These are phyloP conservation scores for Saccharomycopsis fermentans DNA, from an alignment of 805 yeast genomes.

Conservation along the genomic window DNA sequence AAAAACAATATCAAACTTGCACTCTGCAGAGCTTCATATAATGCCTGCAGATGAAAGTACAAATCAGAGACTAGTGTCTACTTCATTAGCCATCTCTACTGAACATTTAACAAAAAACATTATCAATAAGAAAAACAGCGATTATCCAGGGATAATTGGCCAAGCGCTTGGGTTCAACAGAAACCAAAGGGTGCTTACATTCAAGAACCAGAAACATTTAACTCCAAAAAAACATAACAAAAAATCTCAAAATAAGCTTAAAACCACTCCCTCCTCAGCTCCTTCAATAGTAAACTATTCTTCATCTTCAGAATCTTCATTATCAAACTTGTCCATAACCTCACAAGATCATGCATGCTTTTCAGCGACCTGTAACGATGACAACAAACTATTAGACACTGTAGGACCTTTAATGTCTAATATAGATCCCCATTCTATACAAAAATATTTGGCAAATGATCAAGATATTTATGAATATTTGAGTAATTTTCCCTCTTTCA, in stretches of 20 bases:
- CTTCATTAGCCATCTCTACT: neutral
- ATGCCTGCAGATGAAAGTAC: neutral
- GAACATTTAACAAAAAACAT: neutral
- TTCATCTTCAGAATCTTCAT: neutral
- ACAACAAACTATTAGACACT: conserved; percentile 2
- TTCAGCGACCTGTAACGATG: neutral
- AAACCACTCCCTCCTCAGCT: neutral
- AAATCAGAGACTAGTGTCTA: neutral
- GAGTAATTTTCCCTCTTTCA: neutral
- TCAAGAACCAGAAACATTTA: conserved; percentile 1
- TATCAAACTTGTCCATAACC: neutral
- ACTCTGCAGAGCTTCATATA: neutral
- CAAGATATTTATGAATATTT: conserved; percentile 1
- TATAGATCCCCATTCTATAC: conserved; percentile 1
- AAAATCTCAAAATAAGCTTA: neutral
- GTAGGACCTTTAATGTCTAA: conserved; percentile 3
- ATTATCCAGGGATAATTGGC: conserved; percentile 34
- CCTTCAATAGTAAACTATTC: neutral
- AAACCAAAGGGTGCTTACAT: conserved; percentile 33
- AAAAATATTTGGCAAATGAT: conserved; percentile 9
- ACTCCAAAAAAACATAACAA: neutral
- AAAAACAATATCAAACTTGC: neutral
- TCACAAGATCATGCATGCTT: neutral
- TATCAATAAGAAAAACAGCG: neutral
- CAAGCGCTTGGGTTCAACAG: conserved; percentile 39